Evolutionary conservation across 208 protist species (phyloP).

Genomic region (Acanthamoeba quina): DNA sequence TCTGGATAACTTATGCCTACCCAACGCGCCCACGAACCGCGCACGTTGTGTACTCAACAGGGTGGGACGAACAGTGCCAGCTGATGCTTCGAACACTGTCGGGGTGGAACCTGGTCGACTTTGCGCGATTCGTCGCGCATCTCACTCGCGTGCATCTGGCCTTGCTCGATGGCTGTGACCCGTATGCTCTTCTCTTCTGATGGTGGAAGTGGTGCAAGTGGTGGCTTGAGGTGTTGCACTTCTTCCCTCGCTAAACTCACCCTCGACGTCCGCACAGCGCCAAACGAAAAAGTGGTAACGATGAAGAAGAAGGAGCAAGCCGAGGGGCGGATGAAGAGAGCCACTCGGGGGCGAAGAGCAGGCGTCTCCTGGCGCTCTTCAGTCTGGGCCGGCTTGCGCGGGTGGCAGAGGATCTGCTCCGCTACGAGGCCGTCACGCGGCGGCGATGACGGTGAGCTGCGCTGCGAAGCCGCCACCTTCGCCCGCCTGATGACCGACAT

Average conservation of each 20-base stretch:
- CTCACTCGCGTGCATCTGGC: conserved; percentile 9
- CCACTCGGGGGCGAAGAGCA: background rate
- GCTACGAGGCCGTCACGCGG: background rate
- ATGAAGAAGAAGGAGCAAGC: too few relatives aligned
- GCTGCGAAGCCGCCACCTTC: background rate
- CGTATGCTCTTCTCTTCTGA: background rate
- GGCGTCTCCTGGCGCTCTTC: background rate
- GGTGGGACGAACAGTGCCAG: conserved; percentile 70
- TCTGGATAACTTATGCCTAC: background rate
- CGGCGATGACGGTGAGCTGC: background rate
- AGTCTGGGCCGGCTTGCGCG: conserved; percentile 2
- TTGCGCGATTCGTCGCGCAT: background rate
- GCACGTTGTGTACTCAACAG: background rate
- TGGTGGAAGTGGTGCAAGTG: too few relatives aligned
- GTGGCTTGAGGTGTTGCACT: background rate
- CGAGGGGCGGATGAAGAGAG: background rate
- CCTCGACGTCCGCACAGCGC: too few relatives aligned
- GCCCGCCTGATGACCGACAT: background rate
- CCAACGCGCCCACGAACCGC: background rate
- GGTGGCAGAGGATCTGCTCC: background rate
- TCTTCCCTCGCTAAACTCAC: background rate
- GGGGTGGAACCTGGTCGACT: conserved; percentile 52
- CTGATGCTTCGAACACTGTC: conserved; percentile 18
- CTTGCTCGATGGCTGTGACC: background rate
- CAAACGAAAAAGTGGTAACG: background rate